Conservation (phyloP, 176 grass and related monocot genomes). For the Typha latifolia region DNA sequence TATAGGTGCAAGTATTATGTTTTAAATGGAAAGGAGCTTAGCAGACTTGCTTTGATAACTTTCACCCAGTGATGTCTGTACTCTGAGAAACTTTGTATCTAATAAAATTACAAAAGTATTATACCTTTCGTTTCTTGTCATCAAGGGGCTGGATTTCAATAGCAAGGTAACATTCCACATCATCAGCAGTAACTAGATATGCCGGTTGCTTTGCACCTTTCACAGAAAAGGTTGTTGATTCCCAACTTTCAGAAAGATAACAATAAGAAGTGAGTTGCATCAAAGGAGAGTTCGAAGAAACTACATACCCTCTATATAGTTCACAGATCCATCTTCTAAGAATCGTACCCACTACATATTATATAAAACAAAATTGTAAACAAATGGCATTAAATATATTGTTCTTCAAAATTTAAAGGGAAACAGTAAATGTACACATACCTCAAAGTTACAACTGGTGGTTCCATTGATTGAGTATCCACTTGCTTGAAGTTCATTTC, state of each 20-base stretch:
- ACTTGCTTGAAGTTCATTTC: conserved; percentile 87
- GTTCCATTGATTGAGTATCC: conserved; percentile 86
- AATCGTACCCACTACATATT: conserved; percentile 76
- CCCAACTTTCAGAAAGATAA: conserved; percentile 6
- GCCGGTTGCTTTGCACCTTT: conserved; percentile 66
- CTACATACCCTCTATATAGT: conserved; percentile 78
- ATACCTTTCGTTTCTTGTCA: conserved; percentile 86
- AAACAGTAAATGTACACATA: conserved; percentile 7
- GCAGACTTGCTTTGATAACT: too few relatives aligned
- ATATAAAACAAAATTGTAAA: conserved; percentile 2
- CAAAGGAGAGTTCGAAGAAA: conserved; percentile 4
- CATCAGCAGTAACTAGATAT: conserved; percentile 95
- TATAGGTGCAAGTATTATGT: too few relatives aligned
- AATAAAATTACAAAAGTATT: neutral
- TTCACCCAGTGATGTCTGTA: too few relatives aligned
- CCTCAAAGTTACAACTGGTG: conserved; percentile 98
- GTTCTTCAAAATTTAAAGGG: neutral
- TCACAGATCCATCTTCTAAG: conserved; percentile 87
- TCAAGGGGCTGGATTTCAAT: conserved; percentile 98
- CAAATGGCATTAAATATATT: neutral
- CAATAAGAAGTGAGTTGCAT: neutral
- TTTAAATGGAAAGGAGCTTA: too few relatives aligned
- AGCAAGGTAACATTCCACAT: conserved; percentile 73
- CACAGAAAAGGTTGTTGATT: conserved; percentile 18
- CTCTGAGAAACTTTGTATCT: neutral